Percentiles rank a stretch among this genome's conserved stretches.
Conservation (phyloP, 257 asterid species). For the Linaria vulgaris region DNA sequence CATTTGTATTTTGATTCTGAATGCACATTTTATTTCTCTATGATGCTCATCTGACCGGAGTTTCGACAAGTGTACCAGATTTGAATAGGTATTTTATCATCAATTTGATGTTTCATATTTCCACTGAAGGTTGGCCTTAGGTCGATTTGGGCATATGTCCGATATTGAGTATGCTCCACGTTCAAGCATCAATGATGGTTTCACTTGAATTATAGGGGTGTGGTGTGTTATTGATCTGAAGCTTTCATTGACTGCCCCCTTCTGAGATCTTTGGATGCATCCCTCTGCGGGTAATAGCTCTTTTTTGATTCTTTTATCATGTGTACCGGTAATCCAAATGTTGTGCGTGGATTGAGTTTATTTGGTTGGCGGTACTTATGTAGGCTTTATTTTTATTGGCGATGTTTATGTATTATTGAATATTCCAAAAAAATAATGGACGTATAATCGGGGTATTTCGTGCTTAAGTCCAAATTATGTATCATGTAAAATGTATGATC, state of each 20-base stretch:
- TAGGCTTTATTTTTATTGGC: too few relatives aligned
- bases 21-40: background rate
- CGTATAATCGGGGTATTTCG: too few relatives aligned
- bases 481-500: too few relatives aligned
- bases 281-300: conserved; percentile 76
- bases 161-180: conserved; percentile 63
- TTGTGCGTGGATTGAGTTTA: too few relatives aligned
- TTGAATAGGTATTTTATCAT: background rate
- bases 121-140: conserved; percentile 79
- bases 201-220: conserved; percentile 97
- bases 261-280: conserved; percentile 89
- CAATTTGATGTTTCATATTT: background rate
- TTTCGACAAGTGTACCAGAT: background rate
- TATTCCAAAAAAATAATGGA: too few relatives aligned
- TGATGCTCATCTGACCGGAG: background rate
- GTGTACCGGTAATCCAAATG: too few relatives aligned
- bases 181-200: conserved; percentile 84
- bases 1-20: background rate
- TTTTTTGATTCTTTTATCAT: too few relatives aligned
- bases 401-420: too few relatives aligned
- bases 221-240: conserved; percentile 80
- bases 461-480: too few relatives aligned
- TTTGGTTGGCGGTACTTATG: too few relatives aligned
- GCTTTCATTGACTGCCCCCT: conserved; percentile 84
- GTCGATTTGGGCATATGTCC: conserved; percentile 99